Conservation (phyloP, 192 early-diverging fungal species). For the Rhizophlyctis rosea region DNA sequence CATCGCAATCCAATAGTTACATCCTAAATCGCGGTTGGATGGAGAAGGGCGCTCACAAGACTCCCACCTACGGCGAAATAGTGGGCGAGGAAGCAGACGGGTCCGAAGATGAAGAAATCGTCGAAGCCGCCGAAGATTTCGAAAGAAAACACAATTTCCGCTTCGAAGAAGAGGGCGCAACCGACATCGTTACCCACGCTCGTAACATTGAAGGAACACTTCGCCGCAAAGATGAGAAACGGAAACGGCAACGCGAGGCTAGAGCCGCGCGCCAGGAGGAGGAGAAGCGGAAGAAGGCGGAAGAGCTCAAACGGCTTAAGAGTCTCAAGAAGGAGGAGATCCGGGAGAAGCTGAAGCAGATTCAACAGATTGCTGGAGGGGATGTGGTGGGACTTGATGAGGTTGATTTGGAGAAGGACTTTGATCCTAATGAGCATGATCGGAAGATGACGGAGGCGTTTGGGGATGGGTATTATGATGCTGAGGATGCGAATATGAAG, state of each 20-base stretch:
- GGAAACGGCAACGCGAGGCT: slow-evolving; percentile 70
- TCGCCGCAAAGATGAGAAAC: slow-evolving; percentile 76
- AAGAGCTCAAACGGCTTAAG: slow-evolving; percentile 89
- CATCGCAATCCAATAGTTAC: slow-evolving; percentile 49
- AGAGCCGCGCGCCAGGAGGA: slow-evolving; percentile 70
- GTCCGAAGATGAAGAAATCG: slow-evolving; percentile 69
- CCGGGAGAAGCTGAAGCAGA: slow-evolving; percentile 72
- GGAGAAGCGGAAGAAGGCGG: slow-evolving; percentile 64
- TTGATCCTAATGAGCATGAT: slow-evolving; percentile 85
- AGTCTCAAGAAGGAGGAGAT: slow-evolving; percentile 90
- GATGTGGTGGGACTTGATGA: slow-evolving; percentile 67
- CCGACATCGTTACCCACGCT: slow-evolving; percentile 71
- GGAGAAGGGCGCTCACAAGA: slow-evolving; percentile 64
- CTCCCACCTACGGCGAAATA: slow-evolving; percentile 70
- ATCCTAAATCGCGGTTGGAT: slow-evolving; percentile 94
- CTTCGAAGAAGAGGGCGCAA: slow-evolving; percentile 80
- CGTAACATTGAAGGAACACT: slow-evolving; percentile 80
- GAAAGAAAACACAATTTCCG: slow-evolving; percentile 92
- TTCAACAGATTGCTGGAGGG: slow-evolving; percentile 72
- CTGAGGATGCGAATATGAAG: slow-evolving; percentile 40
- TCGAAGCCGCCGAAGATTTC: slow-evolving; percentile 80
- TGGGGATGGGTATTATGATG: slow-evolving; percentile 66
- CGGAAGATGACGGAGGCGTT: slow-evolving; percentile 80
- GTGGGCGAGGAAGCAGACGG: slow-evolving; percentile 56
- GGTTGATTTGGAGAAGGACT: slow-evolving; percentile 86